Evolutionary conservation across 495 filamentous ascomycete genomes (phyloP).

Genomic region (Talaromyces ruber): DNA sequence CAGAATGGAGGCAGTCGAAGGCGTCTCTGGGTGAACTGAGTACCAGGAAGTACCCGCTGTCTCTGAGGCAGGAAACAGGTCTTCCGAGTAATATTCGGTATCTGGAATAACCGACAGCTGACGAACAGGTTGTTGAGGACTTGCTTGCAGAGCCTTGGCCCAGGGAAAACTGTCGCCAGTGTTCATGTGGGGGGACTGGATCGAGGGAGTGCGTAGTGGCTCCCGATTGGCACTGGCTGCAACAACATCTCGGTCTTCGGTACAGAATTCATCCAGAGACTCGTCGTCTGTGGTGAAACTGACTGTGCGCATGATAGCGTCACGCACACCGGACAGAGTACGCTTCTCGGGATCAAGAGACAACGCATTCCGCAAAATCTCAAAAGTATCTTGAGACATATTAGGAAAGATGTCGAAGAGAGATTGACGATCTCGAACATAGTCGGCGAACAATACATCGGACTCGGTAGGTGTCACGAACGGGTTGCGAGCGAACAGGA

Average conservation of each 20-base stretch:
- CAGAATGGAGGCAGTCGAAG: constrained; percentile 70
- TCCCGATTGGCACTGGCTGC: constrained; percentile 83
- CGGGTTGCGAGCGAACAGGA: constrained; percentile 91
- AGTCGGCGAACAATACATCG: constrained; percentile 86
- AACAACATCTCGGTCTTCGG: constrained; percentile 60
- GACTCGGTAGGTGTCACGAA: constrained; percentile 80
- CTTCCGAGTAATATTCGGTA: constrained; percentile 70
- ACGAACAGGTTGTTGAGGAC: constrained; percentile 61
- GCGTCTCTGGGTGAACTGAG: constrained; percentile 58
- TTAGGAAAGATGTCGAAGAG: constrained; percentile 97
- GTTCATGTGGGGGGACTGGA: constrained; percentile 78
- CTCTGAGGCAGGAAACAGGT: constrained; percentile 78
- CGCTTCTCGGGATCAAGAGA: constrained; percentile 85
- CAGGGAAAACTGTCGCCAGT: constrained; percentile 84
- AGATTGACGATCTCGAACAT: constrained; percentile 82
- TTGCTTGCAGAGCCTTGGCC: constrained; percentile 82
- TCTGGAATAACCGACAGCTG: constrained; percentile 85
- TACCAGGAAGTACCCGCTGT: constrained; percentile 63
- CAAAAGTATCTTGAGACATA: constrained; percentile 95
- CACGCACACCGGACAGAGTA: constrained; percentile 66
- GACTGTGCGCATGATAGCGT: constrained; percentile 66
- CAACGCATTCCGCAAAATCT: constrained; percentile 81
- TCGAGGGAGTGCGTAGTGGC: constrained; percentile 89
- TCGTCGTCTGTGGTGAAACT: constrained; percentile 95
- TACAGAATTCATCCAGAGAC: constrained; percentile 87